phyloP scores from a whole-genome alignment of 2,329 filamentous ascomycete species.

The Phialophora expanda region DNA sequence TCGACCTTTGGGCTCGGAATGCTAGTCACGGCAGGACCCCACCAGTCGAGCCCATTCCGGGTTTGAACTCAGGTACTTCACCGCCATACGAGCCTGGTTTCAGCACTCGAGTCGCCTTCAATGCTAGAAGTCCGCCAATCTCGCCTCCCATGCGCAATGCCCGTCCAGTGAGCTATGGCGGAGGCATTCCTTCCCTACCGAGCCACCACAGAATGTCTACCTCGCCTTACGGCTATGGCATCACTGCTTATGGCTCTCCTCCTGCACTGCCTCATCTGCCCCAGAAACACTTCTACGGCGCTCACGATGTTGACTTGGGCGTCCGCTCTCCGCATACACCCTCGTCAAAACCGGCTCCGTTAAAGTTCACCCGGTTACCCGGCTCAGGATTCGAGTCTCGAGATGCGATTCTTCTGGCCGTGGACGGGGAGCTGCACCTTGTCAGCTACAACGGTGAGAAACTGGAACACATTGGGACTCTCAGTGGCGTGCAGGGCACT shows the following conservation, averaged over 20 bases:
- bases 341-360: slow-evolving; percentile 20
- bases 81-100: slow-evolving; percentile 49
- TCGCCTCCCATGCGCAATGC: slow-evolving; percentile 50
- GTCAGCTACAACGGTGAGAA: slow-evolving; percentile 74
- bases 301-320: slow-evolving; percentile 71
- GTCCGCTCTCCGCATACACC: slow-evolving; percentile 46
- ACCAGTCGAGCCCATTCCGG: slow-evolving; percentile 30
- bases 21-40: slow-evolving; percentile 33
- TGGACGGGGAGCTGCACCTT: slow-evolving; percentile 78
- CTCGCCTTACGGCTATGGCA: slow-evolving; percentile 47
- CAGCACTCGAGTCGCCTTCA: slow-evolving; percentile 49
- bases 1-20: slow-evolving; percentile 29
- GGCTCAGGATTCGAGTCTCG: slow-evolving; percentile 25
- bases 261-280: slow-evolving; percentile 73
- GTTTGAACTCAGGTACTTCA: slow-evolving; percentile 43
- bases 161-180: slow-evolving; percentile 51
- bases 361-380: slow-evolving; percentile 30
- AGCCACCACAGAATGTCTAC: slow-evolving; percentile 34
- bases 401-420: slow-evolving; percentile 78
- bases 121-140: slow-evolving; percentile 49
- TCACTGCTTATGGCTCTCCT: slow-evolving; percentile 54
- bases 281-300: slow-evolving; percentile 77
- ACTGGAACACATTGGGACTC: slow-evolving; percentile 69
- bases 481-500: slow-evolving; percentile 78
- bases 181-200: slow-evolving; percentile 46